phyloP scores from a whole-genome alignment of 768 basidiomycete species.

The Lentinula boryana region DNA sequence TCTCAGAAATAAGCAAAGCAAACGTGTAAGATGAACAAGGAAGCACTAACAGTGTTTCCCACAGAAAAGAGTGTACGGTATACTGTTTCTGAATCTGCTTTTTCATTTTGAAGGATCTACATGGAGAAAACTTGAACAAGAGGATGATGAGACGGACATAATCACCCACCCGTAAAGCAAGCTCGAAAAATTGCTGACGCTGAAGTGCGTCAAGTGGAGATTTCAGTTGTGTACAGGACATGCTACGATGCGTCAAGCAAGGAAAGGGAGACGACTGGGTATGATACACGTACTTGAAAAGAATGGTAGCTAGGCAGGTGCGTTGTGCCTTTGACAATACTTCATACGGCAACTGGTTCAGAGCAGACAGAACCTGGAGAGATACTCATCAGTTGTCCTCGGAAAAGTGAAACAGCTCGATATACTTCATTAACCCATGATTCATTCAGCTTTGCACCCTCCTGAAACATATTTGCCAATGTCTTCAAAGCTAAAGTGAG shows the following conservation, averaged over 20 bases:
- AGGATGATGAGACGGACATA: background rate
- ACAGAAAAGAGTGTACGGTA: constrained; percentile 70
- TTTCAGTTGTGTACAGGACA: constrained; percentile 55
- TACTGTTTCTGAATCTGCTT: constrained; percentile 57
- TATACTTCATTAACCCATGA: constrained; percentile 49
- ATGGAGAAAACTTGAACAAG: constrained; percentile 13
- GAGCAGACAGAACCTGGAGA: constrained; percentile 49
- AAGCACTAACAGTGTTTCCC: constrained; percentile 58
- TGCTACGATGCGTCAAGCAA: constrained; percentile 30
- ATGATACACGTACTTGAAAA: constrained; percentile 72
- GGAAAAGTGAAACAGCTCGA: background rate
- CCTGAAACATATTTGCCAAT: constrained; percentile 74
- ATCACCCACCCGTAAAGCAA: background rate
- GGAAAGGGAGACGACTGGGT: background rate
- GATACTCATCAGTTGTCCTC: background rate
- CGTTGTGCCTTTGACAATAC: constrained; percentile 64
- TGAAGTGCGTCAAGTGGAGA: constrained; percentile 31
- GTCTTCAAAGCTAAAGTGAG: constrained; percentile 73
- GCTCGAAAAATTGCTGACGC: constrained; percentile 33
- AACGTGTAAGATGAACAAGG: background rate
- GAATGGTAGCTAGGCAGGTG: constrained; percentile 71
- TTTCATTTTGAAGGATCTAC: constrained; percentile 24
- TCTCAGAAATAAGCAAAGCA: constrained; percentile 7
- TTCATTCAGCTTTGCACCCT: constrained; percentile 35
- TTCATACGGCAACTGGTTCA: constrained; percentile 46